Evolutionary conservation across 2,329 filamentous ascomycete species (phyloP).

Genomic region (Tolypocladium pustulatum): DNA sequence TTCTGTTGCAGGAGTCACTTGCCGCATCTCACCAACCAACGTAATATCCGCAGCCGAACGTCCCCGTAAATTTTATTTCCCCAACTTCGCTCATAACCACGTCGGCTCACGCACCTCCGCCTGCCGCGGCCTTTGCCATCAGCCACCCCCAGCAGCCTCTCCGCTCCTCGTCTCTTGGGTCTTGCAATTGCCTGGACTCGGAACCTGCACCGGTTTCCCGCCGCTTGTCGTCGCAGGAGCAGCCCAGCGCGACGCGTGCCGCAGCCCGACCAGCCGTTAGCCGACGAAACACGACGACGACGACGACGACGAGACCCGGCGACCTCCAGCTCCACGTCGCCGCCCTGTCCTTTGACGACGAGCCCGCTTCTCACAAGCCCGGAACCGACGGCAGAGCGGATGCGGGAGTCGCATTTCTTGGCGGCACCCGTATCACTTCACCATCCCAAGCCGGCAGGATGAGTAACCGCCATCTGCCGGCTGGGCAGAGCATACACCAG

Average conservation of each 20-base stretch:
- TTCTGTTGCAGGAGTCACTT: not conserved
- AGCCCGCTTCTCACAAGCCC: not conserved
- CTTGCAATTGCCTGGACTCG: not conserved
- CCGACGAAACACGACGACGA: not conserved
- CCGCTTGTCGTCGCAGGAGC: not conserved
- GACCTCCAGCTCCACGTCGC: not conserved
- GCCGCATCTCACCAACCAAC: conserved; percentile 3
- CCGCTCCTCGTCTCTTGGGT: conserved; percentile 1
- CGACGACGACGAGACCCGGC: not conserved
- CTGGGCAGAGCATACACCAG: conserved; percentile 53
- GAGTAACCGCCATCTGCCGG: conserved; percentile 67
- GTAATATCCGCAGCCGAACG: not conserved
- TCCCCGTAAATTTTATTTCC: conserved; percentile 17
- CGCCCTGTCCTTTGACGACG: not conserved
- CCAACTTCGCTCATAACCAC: conserved; percentile 10
- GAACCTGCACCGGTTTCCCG: not conserved
- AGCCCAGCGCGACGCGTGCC: not conserved
- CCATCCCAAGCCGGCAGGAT: conserved; percentile 61
- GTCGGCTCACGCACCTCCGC: conserved; percentile 13
- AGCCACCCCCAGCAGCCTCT: conserved; percentile 1
- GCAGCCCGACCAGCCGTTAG: not conserved
- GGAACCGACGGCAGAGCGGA: conserved; percentile 9
- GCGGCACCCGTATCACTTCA: conserved; percentile 21
- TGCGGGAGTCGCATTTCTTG: conserved; percentile 22
- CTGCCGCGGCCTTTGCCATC: conserved; percentile 2